phyloP scores from a whole-genome alignment of 441 rosid genomes.

The Isatis lusitanica region DNA sequence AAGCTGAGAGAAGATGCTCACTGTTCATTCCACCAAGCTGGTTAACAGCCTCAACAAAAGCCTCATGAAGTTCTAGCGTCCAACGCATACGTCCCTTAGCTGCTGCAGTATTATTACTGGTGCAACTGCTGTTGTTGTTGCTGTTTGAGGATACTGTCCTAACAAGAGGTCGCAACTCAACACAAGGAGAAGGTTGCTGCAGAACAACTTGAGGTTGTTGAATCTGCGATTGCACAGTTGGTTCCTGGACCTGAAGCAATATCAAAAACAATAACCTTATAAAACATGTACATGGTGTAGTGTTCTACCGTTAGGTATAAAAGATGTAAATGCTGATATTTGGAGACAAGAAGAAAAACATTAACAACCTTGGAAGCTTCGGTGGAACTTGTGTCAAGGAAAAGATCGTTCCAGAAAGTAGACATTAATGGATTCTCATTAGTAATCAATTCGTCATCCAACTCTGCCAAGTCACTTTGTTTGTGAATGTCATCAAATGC shows the following conservation, averaged over 20 bases:
- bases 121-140: conserved; percentile 8
- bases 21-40: conserved; percentile 83
- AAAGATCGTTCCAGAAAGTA: conserved; percentile 63
- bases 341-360: neutral
- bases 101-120: conserved; percentile 42
- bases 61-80: conserved; percentile 85
- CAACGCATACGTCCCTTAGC: conserved; percentile 87
- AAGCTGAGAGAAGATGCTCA: conserved; percentile 33
- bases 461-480: conserved; percentile 66
- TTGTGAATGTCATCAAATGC: conserved; percentile 56
- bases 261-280: conserved; percentile 40
- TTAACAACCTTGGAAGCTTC: conserved; percentile 60
- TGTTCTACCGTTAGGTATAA: neutral
- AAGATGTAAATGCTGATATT: neutral
- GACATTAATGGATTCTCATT: conserved; percentile 39
- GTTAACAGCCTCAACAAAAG: conserved; percentile 81
- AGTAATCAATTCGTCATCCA: conserved; percentile 47
- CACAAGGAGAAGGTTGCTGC: conserved; percentile 47
- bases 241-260: conserved; percentile 40
- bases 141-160: conserved; percentile 41
- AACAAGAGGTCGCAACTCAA: conserved; percentile 41
- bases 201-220: conserved; percentile 43
- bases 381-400: conserved; percentile 46
- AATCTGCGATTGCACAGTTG: conserved; percentile 33
- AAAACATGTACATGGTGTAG: conserved; percentile 21